Base-by-base conservation (phyloP, 345 rosid genomes). In the Iberis pinnata region DNA sequence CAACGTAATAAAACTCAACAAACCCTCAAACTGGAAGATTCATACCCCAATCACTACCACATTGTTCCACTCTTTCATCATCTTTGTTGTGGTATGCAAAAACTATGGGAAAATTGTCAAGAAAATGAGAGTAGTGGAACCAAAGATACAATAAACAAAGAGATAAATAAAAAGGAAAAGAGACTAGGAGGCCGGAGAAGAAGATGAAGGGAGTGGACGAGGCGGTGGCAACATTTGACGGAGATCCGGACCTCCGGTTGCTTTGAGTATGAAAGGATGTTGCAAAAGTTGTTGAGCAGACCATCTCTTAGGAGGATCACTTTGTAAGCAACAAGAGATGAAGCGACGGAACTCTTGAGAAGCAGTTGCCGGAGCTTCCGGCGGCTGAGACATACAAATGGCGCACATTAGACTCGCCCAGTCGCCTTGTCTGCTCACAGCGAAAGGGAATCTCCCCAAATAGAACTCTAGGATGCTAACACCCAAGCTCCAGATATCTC, bases 361-460 rank as follows among this genome's bases (percentile, higher is more conserved):
- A 1, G 98, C 95, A 1, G 71, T 63, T 0, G 46, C 65, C 13
- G 98, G 97, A 2, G 97, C 88, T 73, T 76, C 81, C 2, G 98
- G 98, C 2, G 97, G 98, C 45, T 69, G 82, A 6, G 88, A 65
- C 86, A 92, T 76, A 70, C 88, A 85, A 37, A 92, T 88, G 1
- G 97, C 98, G 12, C 75, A 69, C 97, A 88, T 81, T 31, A 92
- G 65, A 60, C 82, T 88, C 1, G 97, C 93, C 98, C 97, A 92
- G 46, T 88, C 97, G 1, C 90, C 94, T 56, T 81, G 90, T 39
- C 94, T 62, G 3, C 75, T 74, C 12, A 81, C 90, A 0, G 69
- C 49, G 16, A 88, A 81, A 2, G 98, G 98, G 18, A 88, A 85
- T 40, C 84, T 78, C 39, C 98, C 97, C 10, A 92, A 44, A 61